Evolutionary conservation across 73 alveolate genomes (phyloP), one percentile per base, ranked within the genome.

Genomic region (Paramecium sonneborni): DNA sequence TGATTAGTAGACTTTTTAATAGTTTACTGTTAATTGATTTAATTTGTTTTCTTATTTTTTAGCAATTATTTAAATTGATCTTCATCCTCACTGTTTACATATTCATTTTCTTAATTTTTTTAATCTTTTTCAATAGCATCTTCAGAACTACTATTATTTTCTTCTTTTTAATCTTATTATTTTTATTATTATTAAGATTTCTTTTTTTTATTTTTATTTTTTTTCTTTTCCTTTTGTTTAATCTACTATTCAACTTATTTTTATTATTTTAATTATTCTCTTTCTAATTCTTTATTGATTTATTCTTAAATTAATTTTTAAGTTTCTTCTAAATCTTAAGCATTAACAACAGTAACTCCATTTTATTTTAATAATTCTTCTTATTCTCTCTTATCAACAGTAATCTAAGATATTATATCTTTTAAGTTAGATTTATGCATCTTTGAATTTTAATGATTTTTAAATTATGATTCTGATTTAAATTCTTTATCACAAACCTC

Each of bases 401-500:
- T 58, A 11, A 55, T 85, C 32, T 35, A 57, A 1, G 68, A 38
- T 5, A 52, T 30, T 18, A 93, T 37, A 15, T 93, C 90, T 38
- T 93, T 92, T 43, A 93, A 18, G 18, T 93, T 95, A 44, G 93
- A 95, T 89, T 95, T 95, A 89, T 97, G 99, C 41, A 93, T 96
- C 85, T 97, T 97, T 32, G 97, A 86, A 35, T 96, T 92, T 67
- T 93, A 30, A 57, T 97, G 99, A 76, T 93, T 95, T 57, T 94
- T 48, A 39, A 95, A 70, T 58, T 97, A 94, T 34, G 93, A 94
- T 55, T 94, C 97, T 76, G 95, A 95, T 94, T 95, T 95, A 95
- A 97, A 97, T 12, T 87, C 92, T 85, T 97, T 97, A 56, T 90
- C 94, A 90, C 99, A 97, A 20, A 96, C 57, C 48, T 95, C 96